Evolutionary conservation across 768 basidiomycete genomes (phyloP), one percentile per base, ranked within the genome.

Genomic region (Hirschioporus abietinus): DNA sequence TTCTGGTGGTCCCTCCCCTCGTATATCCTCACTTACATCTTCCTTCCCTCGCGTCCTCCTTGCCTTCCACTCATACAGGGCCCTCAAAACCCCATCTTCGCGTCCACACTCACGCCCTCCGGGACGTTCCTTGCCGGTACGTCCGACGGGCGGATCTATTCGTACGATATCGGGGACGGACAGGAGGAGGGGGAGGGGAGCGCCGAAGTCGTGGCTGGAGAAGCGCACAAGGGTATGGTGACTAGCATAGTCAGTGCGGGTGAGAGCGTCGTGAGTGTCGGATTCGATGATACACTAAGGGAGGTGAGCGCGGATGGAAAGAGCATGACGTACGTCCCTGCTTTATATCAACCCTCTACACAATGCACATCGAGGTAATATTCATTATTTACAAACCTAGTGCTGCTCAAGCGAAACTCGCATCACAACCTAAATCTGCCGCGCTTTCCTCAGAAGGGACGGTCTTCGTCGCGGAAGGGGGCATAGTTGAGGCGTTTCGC

Each of bases 41-140:
- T 15, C n/a, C 58, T 60, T 52, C 23, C 27, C 26, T 64, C 58
- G 20, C 26, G 60, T 30, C 30, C 8, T 30, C 30, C 30, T 30
- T 26, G 6, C 62, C 18, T 12, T 35, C 61, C 27, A 4, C 60
- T 12, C 23, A 63, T 72, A 42, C 70, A 95, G 88, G 94, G 88
- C 6, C 88, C 94, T 18, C 91, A 94, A 75, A 93, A 88, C 73
- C 78, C 91, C 1, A 83, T 98, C 69, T 96, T 90, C 0, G 82
- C 91, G 0, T 81, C 85, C 20, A 74, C 84, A 0, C 74, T 83
- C 0, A 71, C 75, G 0, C 73, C 74, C 1, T 73, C 81, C 1
- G 75, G 74, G n/a, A 93, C 93, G 0, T 93, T 96, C 80, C 80
- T 95, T 66, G 84, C 88, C 0, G 95, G 95, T 20, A 88, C 89